Conservation (phyloP, 2,329 filamentous ascomycete species). For the Calonectria honghensis region DNA sequence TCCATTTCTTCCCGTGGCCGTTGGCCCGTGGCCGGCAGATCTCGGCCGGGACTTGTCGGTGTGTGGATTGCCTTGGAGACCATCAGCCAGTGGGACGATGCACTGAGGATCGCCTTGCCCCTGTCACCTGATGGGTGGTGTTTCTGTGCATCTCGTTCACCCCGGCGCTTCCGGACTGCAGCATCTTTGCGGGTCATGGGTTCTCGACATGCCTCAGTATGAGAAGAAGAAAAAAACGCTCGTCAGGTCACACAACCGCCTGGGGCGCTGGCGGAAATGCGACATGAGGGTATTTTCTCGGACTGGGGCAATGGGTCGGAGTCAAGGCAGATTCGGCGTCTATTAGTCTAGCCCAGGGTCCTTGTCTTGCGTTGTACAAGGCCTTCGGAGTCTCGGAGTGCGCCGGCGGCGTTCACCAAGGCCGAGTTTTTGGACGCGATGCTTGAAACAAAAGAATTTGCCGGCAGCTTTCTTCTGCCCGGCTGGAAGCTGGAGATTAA, state of each 20-base stretch:
- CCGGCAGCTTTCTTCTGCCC: not conserved
- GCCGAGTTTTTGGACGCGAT: not conserved
- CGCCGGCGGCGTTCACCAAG: not conserved
- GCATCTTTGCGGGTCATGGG: slow-evolving; percentile 28
- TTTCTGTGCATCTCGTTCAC: slow-evolving; percentile 24
- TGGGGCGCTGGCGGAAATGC: slow-evolving; percentile 10
- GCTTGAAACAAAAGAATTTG: slow-evolving; percentile 1
- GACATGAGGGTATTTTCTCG: slow-evolving; percentile 30
- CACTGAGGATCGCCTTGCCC: slow-evolving; percentile 37
- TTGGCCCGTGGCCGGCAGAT: slow-evolving; percentile 51
- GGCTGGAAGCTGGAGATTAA: not conserved
- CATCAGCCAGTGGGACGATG: slow-evolving; percentile 44
- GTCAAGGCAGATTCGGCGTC: slow-evolving; percentile 5
- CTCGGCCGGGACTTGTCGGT: slow-evolving; percentile 51
- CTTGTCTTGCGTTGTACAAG: not conserved
- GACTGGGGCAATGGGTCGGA: not conserved
- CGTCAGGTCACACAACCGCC: slow-evolving; percentile 4
- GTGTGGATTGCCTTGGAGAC: slow-evolving; percentile 37
- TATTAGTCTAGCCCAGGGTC: slow-evolving; percentile 8
- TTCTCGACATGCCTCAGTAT: slow-evolving; percentile 29
- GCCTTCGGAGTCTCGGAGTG: slow-evolving; percentile 9
- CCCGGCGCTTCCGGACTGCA: slow-evolving; percentile 43
- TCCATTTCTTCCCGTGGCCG: slow-evolving; percentile 31
- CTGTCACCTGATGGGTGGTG: slow-evolving; percentile 45
- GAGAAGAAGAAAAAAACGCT: slow-evolving; percentile 15